A percentile compares a stretch with the other conserved stretches of the same genome.
phyloP scores from a whole-genome alignment of 2,329 filamentous ascomycete genomes.

The Coniochaeta sp. region DNA sequence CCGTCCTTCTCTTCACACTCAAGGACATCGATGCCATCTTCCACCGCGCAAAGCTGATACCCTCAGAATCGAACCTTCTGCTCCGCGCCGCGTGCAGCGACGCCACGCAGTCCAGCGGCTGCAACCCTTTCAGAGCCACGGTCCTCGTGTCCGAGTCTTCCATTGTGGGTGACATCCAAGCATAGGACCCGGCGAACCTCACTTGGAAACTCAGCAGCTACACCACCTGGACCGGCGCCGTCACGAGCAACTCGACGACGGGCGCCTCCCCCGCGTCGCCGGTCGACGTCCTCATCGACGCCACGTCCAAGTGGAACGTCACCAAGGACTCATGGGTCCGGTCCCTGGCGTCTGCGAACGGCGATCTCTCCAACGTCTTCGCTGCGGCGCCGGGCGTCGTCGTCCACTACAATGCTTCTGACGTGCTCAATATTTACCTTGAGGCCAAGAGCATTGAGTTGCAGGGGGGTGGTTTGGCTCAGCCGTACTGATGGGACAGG shows the following conservation, averaged over 20 bases:
- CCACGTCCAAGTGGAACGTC: not conserved
- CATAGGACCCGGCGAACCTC: not conserved
- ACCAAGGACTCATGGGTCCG: not conserved
- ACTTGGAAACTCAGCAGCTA: not conserved
- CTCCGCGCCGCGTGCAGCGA: not conserved
- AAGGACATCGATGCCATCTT: constrained; percentile 39
- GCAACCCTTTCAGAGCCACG: not conserved
- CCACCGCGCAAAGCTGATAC: not conserved
- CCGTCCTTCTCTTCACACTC: constrained; percentile 25
- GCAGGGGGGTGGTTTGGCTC: not conserved
- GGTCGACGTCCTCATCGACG: not conserved
- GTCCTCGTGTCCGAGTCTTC: not conserved
- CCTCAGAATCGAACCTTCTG: not conserved
- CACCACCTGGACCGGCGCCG: not conserved
- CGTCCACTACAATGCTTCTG: not conserved
- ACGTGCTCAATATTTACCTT: not conserved
- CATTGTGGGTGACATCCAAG: not conserved
- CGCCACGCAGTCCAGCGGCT: not conserved
- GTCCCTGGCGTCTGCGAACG: not conserved
- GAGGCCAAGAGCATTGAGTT: not conserved
- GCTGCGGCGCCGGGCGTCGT: not conserved
- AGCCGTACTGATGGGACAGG: not conserved
- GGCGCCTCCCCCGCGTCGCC: not conserved
- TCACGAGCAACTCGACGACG: not conserved
- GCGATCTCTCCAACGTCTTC: not conserved